These are phyloP conservation scores for Tinospora cordifolia DNA, from an alignment of 164 flowering plant species.

Conservation along the genomic window DNA sequence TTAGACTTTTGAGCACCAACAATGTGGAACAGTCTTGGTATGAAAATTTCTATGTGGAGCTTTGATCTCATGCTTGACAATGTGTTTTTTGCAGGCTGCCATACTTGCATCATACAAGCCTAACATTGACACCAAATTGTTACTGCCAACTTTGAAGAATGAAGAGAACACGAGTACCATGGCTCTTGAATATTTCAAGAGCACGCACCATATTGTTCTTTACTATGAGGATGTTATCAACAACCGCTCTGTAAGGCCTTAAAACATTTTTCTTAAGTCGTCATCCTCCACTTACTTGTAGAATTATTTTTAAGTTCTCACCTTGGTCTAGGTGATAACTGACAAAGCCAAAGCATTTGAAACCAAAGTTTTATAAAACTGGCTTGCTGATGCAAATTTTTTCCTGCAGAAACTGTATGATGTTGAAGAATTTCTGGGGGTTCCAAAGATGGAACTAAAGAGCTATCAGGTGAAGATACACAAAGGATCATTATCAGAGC, in stretches of 20 bases:
- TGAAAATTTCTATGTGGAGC: background rate
- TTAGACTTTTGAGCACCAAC: no score
- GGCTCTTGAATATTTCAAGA: constrained; percentile 44
- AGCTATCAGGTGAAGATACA: constrained; percentile 93
- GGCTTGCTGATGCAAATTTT: constrained; percentile 5
- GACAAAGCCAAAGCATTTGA: no score
- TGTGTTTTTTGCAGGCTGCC: constrained; percentile 37
- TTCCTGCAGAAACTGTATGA: constrained; percentile 54
- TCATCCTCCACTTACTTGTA: background rate
- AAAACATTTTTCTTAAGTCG: background rate
- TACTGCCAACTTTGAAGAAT: constrained; percentile 31
- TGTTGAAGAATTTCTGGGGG: constrained; percentile 55
- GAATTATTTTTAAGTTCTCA: background rate
- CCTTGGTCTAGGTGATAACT: background rate
- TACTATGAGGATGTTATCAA: constrained; percentile 56
- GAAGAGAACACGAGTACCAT: constrained; percentile 28
- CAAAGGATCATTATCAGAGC: constrained; percentile 55
- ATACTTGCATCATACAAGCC: constrained; percentile 58
- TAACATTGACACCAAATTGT: constrained; percentile 28
- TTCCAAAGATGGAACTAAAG: constrained; percentile 45
- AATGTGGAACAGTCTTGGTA: background rate
- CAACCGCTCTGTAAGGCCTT: constrained; percentile 37
- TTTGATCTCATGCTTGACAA: constrained; percentile 3
- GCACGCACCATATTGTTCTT: constrained; percentile 48
- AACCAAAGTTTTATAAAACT: no score